Conservation (phyloP, 176 grass and related monocot genomes). For the bread wheat (Triticum aestivum) region IWGSC_CS_RefSeq_v2.1 NC_057814.1:573503109-573503608, state of each 20-base stretch:
- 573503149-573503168: constrained; percentile 1
- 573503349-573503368: background rate
- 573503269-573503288: background rate
- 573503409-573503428: constrained; percentile 76
- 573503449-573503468: constrained; percentile 87
- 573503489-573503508: constrained; percentile 83
- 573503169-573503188: background rate
- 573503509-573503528: constrained; percentile 98
- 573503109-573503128: constrained; percentile 9
- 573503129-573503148: background rate
- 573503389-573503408: constrained; percentile 31
- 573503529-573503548: constrained; percentile 56
- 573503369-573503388: background rate
- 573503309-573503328: background rate
- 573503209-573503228: background rate
- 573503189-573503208: background rate
- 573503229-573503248: background rate
- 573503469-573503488: constrained; percentile 79
- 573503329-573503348: background rate
- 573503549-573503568: constrained; percentile 75
- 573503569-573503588: constrained; percentile 97
- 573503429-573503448: constrained; percentile 94
- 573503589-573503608: constrained; percentile 90
- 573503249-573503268: background rate
- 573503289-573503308: background rate